phyloP scores from a whole-genome alignment of 768 basidiomycete genomes.

The Pulveroboletus sp. region DNA sequence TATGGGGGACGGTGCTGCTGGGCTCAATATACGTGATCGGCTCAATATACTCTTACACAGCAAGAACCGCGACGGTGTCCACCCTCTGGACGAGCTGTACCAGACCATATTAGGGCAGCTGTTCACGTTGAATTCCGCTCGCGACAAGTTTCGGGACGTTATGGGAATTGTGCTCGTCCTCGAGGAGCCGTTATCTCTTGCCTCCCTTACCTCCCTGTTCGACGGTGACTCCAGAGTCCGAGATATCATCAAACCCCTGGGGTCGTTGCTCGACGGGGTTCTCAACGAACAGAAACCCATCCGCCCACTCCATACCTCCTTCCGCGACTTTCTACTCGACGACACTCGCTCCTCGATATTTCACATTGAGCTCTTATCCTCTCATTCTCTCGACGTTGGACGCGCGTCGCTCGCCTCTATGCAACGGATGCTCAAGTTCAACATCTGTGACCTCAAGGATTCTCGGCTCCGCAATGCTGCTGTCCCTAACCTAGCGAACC shows the following conservation, averaged over 20 bases:
- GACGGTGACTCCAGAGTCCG: slow-evolving; percentile 3
- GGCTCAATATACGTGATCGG: slow-evolving; percentile 10
- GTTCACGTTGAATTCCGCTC: slow-evolving; percentile 5
- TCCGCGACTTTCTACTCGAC: slow-evolving; percentile 33
- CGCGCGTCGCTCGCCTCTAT: slow-evolving; percentile 29
- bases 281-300: slow-evolving; percentile 18
- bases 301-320: too few species aligned
- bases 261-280: slow-evolving; percentile 22
- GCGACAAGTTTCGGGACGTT: slow-evolving; percentile 17
- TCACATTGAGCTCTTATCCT: slow-evolving; percentile 11
- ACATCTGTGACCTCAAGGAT: too few species aligned
- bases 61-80: background rate
- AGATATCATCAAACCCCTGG: slow-evolving; percentile 18
- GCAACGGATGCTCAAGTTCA: slow-evolving; percentile 34
- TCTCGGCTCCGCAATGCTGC: slow-evolving; percentile 30
- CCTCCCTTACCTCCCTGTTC: slow-evolving; percentile 15
- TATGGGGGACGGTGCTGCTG: slow-evolving; percentile 16
- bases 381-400: slow-evolving; percentile 20
- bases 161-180: slow-evolving; percentile 18
- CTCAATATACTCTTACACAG: slow-evolving; percentile 10
- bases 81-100: slow-evolving; percentile 20
- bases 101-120: slow-evolving; percentile 17
- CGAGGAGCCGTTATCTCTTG: slow-evolving; percentile 18
- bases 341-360: slow-evolving; percentile 22
- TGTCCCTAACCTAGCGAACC: slow-evolving; percentile 13